phyloP scores from a whole-genome alignment of 306 rosid genomes.

The Gynostemma pentaphyllum region DNA sequence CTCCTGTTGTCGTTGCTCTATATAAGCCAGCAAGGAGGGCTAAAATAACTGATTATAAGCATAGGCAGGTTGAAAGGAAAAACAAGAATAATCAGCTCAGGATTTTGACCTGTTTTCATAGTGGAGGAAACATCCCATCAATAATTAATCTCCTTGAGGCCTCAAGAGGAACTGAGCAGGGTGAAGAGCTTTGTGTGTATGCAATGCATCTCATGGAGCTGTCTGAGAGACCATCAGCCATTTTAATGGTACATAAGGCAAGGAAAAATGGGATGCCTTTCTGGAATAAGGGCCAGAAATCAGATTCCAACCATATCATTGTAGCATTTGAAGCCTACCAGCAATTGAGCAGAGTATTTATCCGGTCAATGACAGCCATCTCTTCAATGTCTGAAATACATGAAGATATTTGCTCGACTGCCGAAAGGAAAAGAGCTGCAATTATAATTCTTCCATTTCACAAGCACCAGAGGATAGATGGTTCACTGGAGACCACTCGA shows the following conservation, averaged over 20 bases:
- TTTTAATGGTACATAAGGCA: conserved; percentile 67
- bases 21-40: conserved; percentile 50
- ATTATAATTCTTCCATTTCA: conserved; percentile 80
- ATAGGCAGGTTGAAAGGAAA: conserved; percentile 47
- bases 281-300: conserved; percentile 35
- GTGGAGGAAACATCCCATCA: conserved; percentile 57
- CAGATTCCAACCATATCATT: conserved; percentile 30
- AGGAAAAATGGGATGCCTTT: conserved; percentile 73
- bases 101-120: conserved; percentile 59
- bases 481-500: conserved; percentile 39
- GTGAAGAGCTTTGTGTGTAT: conserved; percentile 50
- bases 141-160: conserved; percentile 61
- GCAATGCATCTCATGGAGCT: conserved; percentile 82
- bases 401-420: conserved; percentile 70
- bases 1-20: conserved; percentile 52
- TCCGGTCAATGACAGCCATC: conserved; percentile 72
- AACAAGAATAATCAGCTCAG: conserved; percentile 39
- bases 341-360: conserved; percentile 52
- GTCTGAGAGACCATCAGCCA: conserved; percentile 76
- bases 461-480: conserved; percentile 69
- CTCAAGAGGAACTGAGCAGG: conserved; percentile 59
- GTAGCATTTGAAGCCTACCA: conserved; percentile 68
- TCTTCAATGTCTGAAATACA: conserved; percentile 59
- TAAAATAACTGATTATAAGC: conserved; percentile 34
- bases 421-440: conserved; percentile 49